These are phyloP conservation scores for Hebeloma cylindrosporum DNA, from an alignment of 768 basidiomycete genomes.

Conservation along the genomic window DNA sequence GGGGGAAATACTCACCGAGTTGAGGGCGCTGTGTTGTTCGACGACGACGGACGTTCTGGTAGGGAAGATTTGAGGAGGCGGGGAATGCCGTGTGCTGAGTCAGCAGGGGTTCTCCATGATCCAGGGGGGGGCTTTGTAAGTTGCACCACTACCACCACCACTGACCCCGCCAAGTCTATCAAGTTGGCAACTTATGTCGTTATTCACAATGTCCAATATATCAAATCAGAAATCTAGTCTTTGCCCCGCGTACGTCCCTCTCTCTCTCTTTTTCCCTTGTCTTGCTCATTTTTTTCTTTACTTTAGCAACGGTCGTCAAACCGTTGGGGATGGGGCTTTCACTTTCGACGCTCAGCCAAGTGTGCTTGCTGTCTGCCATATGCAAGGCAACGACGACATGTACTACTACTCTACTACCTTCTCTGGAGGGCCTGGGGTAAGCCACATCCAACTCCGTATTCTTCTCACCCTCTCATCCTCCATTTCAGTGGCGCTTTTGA, in stretches of 20 bases:
- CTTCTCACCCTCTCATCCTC: conserved; percentile 11
- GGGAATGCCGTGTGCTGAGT: conserved; percentile 28
- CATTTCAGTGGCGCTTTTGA: conserved; percentile 89
- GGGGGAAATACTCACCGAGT: conserved; percentile 37
- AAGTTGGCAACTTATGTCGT: conserved; percentile 90
- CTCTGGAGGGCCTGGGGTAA: conserved; percentile 89
- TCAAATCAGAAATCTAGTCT: conserved; percentile 85
- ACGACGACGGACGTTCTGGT: conserved; percentile 27
- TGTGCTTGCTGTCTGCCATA: conserved; percentile 84
- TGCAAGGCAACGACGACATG: conserved; percentile 77
- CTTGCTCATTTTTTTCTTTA: conserved; percentile 19
- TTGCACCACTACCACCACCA: conserved; percentile 17
- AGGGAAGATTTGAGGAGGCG: conserved; percentile 11
- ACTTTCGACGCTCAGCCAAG: conserved; percentile 74
- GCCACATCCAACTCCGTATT: conserved; percentile 27
- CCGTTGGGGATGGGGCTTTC: conserved; percentile 97
- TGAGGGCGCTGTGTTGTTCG: conserved; percentile 40
- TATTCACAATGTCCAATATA: conserved; percentile 68
- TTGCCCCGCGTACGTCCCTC: conserved; percentile 81
- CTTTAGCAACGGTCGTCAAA: conserved; percentile 87
- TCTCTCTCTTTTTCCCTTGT: background rate
- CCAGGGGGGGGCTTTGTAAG: conserved; percentile 1
- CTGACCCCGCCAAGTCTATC: conserved; percentile 38
- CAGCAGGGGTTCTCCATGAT: conserved; percentile 19
- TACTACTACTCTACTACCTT: conserved; percentile 93